A percentile compares a stretch with the other conserved stretches of the same genome.
Evolutionary conservation across 371 early-diverging fungal genomes (phyloP).

Genomic region (Blakeslea trispora): DNA sequence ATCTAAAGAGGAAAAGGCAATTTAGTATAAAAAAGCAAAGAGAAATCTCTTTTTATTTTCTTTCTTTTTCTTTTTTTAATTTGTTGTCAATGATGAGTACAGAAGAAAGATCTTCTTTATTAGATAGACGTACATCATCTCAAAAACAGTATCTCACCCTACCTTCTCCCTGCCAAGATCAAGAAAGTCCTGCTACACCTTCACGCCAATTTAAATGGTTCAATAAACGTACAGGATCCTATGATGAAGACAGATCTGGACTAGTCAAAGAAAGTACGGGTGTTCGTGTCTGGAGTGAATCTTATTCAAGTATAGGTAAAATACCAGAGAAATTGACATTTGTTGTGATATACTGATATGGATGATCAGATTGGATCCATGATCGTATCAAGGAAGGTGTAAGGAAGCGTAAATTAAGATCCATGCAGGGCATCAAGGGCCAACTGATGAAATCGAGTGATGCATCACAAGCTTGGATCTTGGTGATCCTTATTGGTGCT

Average conservation of each 20-base stretch:
- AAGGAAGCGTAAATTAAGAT: conserved; percentile 65
- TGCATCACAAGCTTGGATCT: conserved; percentile 86
- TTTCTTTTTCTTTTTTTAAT: too few relatives aligned
- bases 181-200: too few relatives aligned
- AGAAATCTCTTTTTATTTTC: too few relatives aligned
- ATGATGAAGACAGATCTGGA: conserved; percentile 59
- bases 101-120: too few relatives aligned
- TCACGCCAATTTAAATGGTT: conserved; percentile 30
- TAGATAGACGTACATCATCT: too few relatives aligned
- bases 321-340: too few relatives aligned
- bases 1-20: too few relatives aligned
- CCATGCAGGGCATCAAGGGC: conserved; percentile 58
- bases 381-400: conserved; percentile 90
- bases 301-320: conserved; percentile 79
- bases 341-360: too few relatives aligned
- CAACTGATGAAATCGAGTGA: conserved; percentile 66
- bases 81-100: neutral
- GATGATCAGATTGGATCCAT: conserved; percentile 96
- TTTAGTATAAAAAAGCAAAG: too few relatives aligned
- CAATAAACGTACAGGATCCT: conserved; percentile 41
- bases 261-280: conserved; percentile 65
- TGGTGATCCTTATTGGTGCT: conserved; percentile 69
- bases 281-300: conserved; percentile 64
- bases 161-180: too few relatives aligned
- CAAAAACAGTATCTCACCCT: too few relatives aligned